These are phyloP conservation scores for Leucocoprinus leucothites DNA, from an alignment of 768 basidiomycete species.

Conservation along the genomic window DNA sequence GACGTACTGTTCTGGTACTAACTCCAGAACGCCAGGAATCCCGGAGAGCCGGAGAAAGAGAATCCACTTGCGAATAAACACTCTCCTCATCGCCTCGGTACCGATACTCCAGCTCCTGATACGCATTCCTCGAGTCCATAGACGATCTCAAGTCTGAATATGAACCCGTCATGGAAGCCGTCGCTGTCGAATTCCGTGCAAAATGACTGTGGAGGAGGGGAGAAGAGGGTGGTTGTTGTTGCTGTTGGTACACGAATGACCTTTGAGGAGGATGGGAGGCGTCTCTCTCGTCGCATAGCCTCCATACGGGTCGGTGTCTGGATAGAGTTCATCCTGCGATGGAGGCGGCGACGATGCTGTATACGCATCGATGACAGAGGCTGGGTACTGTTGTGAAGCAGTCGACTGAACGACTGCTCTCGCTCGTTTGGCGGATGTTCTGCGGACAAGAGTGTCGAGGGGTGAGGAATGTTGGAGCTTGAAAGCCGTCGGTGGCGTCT, in stretches of 20 bases:
- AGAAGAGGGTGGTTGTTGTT: constrained; percentile 22
- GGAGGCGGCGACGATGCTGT: constrained; percentile 9
- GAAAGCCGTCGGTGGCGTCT: constrained; percentile 19
- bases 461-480: constrained; percentile 47
- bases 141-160: constrained; percentile 10
- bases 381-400: constrained; percentile 12
- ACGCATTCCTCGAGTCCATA: constrained; percentile 23
- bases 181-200: constrained; percentile 38
- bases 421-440: constrained; percentile 44
- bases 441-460: constrained; percentile 52
- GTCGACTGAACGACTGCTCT: constrained; percentile 14
- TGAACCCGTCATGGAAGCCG: constrained; percentile 26
- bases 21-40: constrained; percentile 38
- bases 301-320: constrained; percentile 2
- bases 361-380: constrained; percentile 2
- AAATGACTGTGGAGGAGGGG: constrained; percentile 50
- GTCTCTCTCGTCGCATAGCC: constrained; percentile 6
- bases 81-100: constrained; percentile 40
- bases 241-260: constrained; percentile 4
- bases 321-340: constrained; percentile 3
- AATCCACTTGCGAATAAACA: constrained; percentile 34
- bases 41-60: constrained; percentile 27
- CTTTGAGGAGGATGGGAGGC: constrained; percentile 5
- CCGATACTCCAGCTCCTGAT: constrained; percentile 28
- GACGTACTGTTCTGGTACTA: constrained; percentile 12